Conservation (phyloP, 1,284 basidiomycete species). For the Schizopora paradoxa region DNA sequence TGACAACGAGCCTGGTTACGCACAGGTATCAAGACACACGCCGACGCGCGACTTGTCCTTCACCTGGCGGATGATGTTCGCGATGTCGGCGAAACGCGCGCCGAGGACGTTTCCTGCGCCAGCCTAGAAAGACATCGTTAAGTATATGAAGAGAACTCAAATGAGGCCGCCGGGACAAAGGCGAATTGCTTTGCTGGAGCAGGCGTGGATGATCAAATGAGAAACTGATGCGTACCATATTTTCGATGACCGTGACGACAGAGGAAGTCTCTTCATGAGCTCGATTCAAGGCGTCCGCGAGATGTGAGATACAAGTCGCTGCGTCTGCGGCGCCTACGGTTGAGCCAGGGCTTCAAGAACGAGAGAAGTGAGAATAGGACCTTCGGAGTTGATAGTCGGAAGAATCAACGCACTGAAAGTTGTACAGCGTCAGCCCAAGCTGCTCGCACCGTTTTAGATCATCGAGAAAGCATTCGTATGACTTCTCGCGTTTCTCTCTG, state of each 20-base stretch:
- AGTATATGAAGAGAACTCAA: neutral
- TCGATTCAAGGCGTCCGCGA: constrained; percentile 72
- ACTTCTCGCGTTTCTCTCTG: constrained; percentile 71
- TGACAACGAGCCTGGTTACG: constrained; percentile 21
- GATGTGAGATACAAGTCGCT: constrained; percentile 56
- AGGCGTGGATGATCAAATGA: neutral
- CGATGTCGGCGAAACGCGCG: constrained; percentile 63
- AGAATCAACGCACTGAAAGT: constrained; percentile 67
- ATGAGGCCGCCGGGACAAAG: constrained; percentile 1
- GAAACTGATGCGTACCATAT: constrained; percentile 56
- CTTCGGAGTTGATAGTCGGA: neutral
- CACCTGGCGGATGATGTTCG: constrained; percentile 66
- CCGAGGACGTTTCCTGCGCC: constrained; percentile 81
- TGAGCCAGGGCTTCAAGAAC: constrained; percentile 64
- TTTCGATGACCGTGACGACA: constrained; percentile 74
- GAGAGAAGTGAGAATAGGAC: neutral
- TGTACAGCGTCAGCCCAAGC: constrained; percentile 72
- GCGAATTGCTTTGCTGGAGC: neutral
- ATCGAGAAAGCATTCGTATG: constrained; percentile 78
- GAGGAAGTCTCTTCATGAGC: constrained; percentile 65
- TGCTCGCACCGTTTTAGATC: constrained; percentile 78
- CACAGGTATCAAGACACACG: constrained; percentile 84
- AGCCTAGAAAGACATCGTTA: constrained; percentile 40
- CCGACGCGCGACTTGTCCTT: constrained; percentile 73
- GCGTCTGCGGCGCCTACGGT: constrained; percentile 64